Percentiles rank a stretch among this genome's conserved stretches.
These are phyloP conservation scores for Bryoerythrophyllum caledonicum DNA, from an alignment of 225 moss, liverwort and hornwort species.

Conservation along the genomic window DNA sequence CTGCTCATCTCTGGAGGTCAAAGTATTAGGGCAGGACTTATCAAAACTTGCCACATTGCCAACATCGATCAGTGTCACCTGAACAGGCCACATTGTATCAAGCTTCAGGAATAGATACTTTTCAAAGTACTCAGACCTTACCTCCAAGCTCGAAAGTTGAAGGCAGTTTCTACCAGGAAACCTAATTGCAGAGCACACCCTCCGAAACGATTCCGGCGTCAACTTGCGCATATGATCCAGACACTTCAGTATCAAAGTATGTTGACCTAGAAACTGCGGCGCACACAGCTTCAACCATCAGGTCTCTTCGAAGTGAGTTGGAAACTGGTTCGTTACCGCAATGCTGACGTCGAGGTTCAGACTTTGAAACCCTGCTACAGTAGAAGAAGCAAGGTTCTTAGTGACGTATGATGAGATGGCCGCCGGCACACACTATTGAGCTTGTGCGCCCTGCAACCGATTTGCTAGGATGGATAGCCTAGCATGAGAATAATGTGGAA, in stretches of 20 bases:
- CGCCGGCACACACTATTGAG: neutral
- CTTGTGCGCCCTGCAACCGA: neutral
- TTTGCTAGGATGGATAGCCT: rapidly evolving
- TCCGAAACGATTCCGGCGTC: neutral
- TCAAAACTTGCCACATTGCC: neutral
- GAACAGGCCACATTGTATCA: neutral
- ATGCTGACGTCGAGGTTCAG: neutral
- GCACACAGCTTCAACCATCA: neutral
- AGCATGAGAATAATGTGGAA: neutral
- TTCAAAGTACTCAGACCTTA: neutral
- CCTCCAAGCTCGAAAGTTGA: neutral
- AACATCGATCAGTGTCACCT: no score
- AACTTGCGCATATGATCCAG: neutral
- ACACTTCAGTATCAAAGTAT: neutral
- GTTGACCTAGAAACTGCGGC: neutral
- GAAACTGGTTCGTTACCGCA: neutral
- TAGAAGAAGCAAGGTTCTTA: no score
- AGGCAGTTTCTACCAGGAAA: neutral
- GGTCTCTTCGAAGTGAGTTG: neutral
- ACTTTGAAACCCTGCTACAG: neutral
- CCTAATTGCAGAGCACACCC: neutral
- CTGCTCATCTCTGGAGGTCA: neutral
- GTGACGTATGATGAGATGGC: neutral
- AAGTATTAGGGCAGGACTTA: neutral
- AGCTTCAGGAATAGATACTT: neutral